Evolutionary conservation across 257 asterid species (phyloP), one percentile per base, ranked within the genome.

Genomic region (Rubia yunnanensis): DNA sequence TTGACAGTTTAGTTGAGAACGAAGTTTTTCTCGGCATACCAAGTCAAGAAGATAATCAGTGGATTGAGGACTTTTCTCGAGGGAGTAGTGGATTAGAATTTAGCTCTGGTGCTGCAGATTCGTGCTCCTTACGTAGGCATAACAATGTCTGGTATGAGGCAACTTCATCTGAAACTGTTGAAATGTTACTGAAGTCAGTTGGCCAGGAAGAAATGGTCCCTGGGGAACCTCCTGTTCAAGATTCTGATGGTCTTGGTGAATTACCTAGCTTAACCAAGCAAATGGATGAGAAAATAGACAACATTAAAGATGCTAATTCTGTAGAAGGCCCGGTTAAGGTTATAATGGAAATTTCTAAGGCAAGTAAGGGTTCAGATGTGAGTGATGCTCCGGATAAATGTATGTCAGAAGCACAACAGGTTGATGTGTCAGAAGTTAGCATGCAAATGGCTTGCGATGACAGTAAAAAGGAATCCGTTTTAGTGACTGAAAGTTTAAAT

Each of bases 111-210:
- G 92, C 92, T 24, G 70, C 95, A 52, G 95, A 84, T 70, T 72
- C 96, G 70, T 94, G 98, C 84, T 78, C 96, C 77, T 80, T 91
- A 80, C 92, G 88, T 14, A 87, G 96, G 81, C 94, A 83, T 81
- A 85, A 81, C 71, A 87, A 94, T 94, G 99, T 94, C 72, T 94
- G 99, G 99, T 91, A 92, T 72, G 99, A 94, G 85, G 99, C 96
- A 73, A 91, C 99, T 66, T 94, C 99, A 28, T 85, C 98, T 38
- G 99, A 91, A 84, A 86, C 99, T 70, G 97, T 90, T 79, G 99
- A 94, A 77, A 90, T 94, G 97, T 63, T 94, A 63, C 74, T 94
- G 75, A 91, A 94, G 72, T 86, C 99, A 1, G 97, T 90, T 81
- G 90, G 97, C 34, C 99, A 91, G 82, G 98, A 91, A 77, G 98